A percentile compares a stretch with the other conserved stretches of the same genome.
These are phyloP conservation scores for Talaromyces amestolkiae DNA, from an alignment of 2,329 filamentous ascomycete genomes.

Conservation along the genomic window DNA sequence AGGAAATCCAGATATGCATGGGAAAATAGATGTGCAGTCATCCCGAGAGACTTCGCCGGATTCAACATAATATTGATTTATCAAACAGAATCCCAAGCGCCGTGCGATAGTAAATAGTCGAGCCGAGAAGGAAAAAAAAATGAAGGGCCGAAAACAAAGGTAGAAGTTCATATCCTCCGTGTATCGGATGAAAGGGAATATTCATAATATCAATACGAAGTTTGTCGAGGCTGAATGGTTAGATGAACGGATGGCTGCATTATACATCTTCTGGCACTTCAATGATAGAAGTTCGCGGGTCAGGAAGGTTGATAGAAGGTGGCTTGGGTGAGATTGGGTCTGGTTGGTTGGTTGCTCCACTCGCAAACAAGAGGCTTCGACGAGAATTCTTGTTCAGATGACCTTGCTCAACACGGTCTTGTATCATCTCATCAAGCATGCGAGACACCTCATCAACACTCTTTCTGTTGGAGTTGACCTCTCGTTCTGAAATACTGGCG, in stretches of 20 bases:
- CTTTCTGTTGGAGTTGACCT: conserved; percentile 55
- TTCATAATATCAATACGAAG: not conserved
- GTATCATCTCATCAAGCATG: conserved; percentile 95
- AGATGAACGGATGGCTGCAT: not conserved
- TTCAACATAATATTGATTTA: not conserved
- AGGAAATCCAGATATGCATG: conserved; percentile 1
- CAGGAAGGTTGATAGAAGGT: conserved; percentile 1
- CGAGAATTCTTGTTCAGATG: conserved; percentile 65
- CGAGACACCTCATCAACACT: conserved; percentile 90
- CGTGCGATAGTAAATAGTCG: not conserved
- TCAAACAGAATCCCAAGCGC: conserved; percentile 8
- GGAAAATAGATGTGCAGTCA: not conserved
- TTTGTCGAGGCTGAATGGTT: not conserved
- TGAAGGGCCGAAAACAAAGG: not conserved
- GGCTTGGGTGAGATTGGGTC: conserved; percentile 24
- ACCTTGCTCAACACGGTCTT: conserved; percentile 76
- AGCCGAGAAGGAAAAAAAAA: not conserved
- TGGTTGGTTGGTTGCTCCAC: conserved; percentile 34
- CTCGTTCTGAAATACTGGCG: conserved; percentile 32
- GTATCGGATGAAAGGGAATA: not conserved
- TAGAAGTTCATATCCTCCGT: not conserved
- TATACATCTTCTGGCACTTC: conserved; percentile 13
- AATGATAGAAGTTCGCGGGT: conserved; percentile 2
- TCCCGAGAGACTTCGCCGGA: not conserved
- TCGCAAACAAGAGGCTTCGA: conserved; percentile 63